Evolutionary conservation across 805 yeast genomes (phyloP).

Genomic region (Nakazawaea holstii): DNA sequence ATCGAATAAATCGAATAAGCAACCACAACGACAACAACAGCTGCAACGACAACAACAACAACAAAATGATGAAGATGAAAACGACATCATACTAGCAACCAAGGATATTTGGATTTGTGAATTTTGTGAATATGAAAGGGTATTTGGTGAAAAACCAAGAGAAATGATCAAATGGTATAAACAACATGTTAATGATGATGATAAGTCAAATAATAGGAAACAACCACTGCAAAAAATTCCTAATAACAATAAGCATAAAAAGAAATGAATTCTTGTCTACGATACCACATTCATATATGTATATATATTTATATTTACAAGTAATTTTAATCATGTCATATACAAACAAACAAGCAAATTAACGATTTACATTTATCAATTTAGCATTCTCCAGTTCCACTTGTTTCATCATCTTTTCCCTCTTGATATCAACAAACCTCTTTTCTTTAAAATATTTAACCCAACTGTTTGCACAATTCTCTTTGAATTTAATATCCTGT

Average conservation of each 20-base stretch:
- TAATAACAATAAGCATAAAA: neutral
- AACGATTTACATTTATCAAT: neutral
- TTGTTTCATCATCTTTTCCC: slow-evolving; percentile 61
- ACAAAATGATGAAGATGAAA: slow-evolving; percentile 2
- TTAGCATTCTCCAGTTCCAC: slow-evolving; percentile 65
- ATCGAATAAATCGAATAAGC: no score
- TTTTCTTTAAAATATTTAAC: slow-evolving; percentile 86
- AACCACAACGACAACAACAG: neutral
- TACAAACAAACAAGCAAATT: neutral
- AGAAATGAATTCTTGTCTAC: no score
- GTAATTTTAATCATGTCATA: neutral
- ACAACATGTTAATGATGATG: slow-evolving; percentile 26
- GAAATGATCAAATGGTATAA: slow-evolving; percentile 42
- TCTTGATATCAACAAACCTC: slow-evolving; percentile 69
- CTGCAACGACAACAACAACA: slow-evolving; percentile 1
- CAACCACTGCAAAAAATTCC: neutral
- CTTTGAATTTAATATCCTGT: slow-evolving; percentile 54
- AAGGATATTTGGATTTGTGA: slow-evolving; percentile 29
- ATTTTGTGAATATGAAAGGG: slow-evolving; percentile 44
- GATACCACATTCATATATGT: no score
- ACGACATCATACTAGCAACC: slow-evolving; percentile 13
- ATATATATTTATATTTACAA: neutral
- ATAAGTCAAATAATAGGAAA: slow-evolving; percentile 25
- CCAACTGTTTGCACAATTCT: slow-evolving; percentile 86
- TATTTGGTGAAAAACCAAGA: slow-evolving; percentile 40